These are phyloP conservation scores for Cylindrotheca fusiformis DNA, from an alignment of 108 stramenopile genomes.

Conservation along the genomic window DNA sequence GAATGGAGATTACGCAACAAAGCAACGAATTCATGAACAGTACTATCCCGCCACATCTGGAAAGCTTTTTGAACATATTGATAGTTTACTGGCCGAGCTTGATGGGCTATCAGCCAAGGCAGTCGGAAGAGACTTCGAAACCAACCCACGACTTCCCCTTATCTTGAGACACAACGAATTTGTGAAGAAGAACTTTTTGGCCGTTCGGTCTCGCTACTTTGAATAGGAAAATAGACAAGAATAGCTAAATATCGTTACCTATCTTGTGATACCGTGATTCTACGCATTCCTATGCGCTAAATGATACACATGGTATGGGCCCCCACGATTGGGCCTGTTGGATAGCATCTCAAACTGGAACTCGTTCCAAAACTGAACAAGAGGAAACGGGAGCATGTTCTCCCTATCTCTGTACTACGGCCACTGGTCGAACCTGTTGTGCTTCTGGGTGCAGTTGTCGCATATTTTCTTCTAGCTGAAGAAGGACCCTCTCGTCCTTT, in stretches of 20 bases:
- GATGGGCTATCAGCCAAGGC: slow-evolving; percentile 45
- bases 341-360: too few relatives aligned
- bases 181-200: slow-evolving; percentile 20
- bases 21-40: slow-evolving; percentile 49
- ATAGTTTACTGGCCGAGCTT: slow-evolving; percentile 46
- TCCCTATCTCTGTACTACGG: too few relatives aligned
- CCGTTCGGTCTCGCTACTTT: slow-evolving; percentile 12
- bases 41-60: slow-evolving; percentile 47
- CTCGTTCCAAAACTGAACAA: too few relatives aligned
- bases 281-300: too few relatives aligned
- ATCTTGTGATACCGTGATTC: too few relatives aligned
- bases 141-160: slow-evolving; percentile 36
- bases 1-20: slow-evolving; percentile 45
- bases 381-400: too few relatives aligned
- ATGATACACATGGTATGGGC: too few relatives aligned
- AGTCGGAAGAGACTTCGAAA: slow-evolving; percentile 31
- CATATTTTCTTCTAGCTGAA: neutral
- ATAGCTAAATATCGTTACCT: too few relatives aligned
- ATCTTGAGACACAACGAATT: slow-evolving; percentile 25
- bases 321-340: too few relatives aligned
- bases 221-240: too few relatives aligned
- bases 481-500: neutral
- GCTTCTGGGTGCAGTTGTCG: too few relatives aligned
- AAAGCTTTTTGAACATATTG: slow-evolving; percentile 52
- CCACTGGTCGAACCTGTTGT: too few relatives aligned